These are phyloP conservation scores for Sphaerulina musiva DNA, from an alignment of 2,329 filamentous ascomycete species.

Conservation along the genomic window DNA sequence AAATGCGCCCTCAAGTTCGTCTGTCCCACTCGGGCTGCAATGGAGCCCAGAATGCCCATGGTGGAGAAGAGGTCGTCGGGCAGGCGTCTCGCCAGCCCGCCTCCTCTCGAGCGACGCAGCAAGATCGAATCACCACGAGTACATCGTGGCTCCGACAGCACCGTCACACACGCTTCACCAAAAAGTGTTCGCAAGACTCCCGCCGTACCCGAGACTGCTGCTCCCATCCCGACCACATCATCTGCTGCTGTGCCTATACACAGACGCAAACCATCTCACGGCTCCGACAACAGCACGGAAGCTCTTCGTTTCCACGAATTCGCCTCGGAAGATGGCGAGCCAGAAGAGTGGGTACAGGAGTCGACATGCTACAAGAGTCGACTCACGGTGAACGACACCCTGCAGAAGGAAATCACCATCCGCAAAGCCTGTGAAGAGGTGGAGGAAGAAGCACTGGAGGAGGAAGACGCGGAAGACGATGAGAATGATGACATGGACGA, in stretches of 20 bases:
- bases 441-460: conserved; percentile 75
- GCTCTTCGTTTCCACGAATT: conserved; percentile 78
- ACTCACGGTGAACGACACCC: conserved; percentile 81
- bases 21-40: conserved; percentile 52
- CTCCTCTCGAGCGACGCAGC: conserved; percentile 31
- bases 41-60: conserved; percentile 27
- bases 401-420: conserved; percentile 84
- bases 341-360: conserved; percentile 88
- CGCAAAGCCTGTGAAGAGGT: conserved; percentile 80
- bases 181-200: conserved; percentile 38
- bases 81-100: conserved; percentile 37
- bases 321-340: conserved; percentile 69
- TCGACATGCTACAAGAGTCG: conserved; percentile 58
- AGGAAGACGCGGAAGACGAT: conserved; percentile 46
- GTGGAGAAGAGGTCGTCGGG: conserved; percentile 25
- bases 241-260: conserved; percentile 31
- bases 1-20: conserved; percentile 67
- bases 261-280: conserved; percentile 24
- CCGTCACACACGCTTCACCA: conserved; percentile 45
- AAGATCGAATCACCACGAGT: conserved; percentile 17
- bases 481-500: conserved; percentile 46
- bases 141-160: conserved; percentile 47
- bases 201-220: conserved; percentile 15
- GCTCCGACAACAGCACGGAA: conserved; percentile 44
- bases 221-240: conserved; percentile 11